A percentile compares a stretch with the other conserved stretches of the same genome.
phyloP scores from a whole-genome alignment of 2,329 filamentous ascomycete species.

The Colletotrichum eleusines region DNA sequence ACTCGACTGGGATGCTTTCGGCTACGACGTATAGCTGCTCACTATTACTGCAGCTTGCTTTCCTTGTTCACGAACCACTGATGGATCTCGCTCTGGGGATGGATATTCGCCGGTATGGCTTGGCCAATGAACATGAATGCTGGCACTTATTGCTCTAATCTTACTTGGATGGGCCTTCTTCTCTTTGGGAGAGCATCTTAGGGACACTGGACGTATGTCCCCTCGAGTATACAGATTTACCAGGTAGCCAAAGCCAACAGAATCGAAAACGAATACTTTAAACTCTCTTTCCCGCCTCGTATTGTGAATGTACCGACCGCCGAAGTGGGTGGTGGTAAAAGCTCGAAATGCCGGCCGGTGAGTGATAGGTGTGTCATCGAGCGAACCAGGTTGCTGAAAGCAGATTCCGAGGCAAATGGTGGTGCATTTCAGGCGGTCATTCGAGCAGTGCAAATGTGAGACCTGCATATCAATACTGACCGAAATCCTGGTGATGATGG shows the following conservation, averaged over 20 bases:
- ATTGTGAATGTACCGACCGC: not conserved
- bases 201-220: not conserved
- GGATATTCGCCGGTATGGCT: not conserved
- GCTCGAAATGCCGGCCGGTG: constrained; percentile 3
- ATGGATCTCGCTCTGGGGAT: not conserved
- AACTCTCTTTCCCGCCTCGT: not conserved
- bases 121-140: not conserved
- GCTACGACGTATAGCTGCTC: not conserved
- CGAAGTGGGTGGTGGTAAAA: constrained; percentile 5
- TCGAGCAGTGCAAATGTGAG: constrained; percentile 33
- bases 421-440: constrained; percentile 29
- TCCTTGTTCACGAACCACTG: not conserved
- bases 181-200: not conserved
- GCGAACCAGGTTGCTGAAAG: constrained; percentile 22
- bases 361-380: not conserved
- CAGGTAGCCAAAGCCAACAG: constrained; percentile 5
- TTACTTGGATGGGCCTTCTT: not conserved
- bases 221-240: not conserved
- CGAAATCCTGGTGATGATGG: constrained; percentile 23
- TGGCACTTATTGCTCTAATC: not conserved
- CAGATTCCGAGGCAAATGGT: constrained; percentile 20
- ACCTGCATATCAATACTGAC: constrained; percentile 35
- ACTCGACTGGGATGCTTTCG: not conserved
- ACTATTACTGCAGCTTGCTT: not conserved
- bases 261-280: not conserved